Percentiles rank a stretch among this genome's conserved stretches.
Conservation (phyloP, 768 basidiomycete species). For the Pleurotus citrinopileatus region DNA sequence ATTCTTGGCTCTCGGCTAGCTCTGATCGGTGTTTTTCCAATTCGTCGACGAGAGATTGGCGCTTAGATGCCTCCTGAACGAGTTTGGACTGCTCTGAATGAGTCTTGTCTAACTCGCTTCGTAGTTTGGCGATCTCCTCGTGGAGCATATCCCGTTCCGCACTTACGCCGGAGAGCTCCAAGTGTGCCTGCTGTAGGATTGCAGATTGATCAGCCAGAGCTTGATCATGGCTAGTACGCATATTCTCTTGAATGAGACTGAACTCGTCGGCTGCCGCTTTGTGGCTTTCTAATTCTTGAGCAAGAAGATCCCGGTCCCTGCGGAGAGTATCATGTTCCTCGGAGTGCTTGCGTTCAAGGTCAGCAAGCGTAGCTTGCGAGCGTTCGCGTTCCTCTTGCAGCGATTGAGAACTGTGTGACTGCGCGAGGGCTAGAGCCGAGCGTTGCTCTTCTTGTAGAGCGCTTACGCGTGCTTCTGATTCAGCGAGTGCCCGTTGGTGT, state of each 20-base stretch:
- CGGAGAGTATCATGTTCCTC: constrained; percentile 45
- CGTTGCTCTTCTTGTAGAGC: constrained; percentile 35
- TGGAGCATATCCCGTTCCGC: constrained; percentile 43
- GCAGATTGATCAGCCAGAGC: constrained; percentile 49
- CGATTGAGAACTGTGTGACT: constrained; percentile 30
- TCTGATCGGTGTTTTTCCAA: constrained; percentile 75
- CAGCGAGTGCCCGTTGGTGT: constrained; percentile 44
- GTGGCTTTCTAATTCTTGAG: constrained; percentile 59
- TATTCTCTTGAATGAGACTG: constrained; percentile 41
- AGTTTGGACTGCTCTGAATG: constrained; percentile 60
- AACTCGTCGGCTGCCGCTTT: constrained; percentile 53
- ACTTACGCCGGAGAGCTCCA: constrained; percentile 44
- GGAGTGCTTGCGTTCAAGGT: constrained; percentile 45
- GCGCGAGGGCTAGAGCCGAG: constrained; percentile 32
- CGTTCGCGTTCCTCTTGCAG: constrained; percentile 48
- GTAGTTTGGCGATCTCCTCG: constrained; percentile 47
- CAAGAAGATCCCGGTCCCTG: constrained; percentile 46
- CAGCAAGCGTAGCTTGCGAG: constrained; percentile 42
- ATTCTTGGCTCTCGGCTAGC: constrained; percentile 75
- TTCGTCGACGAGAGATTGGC: constrained; percentile 70
- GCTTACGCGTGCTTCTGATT: constrained; percentile 36
- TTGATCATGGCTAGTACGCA: constrained; percentile 39
- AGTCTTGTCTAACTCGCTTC: constrained; percentile 57
- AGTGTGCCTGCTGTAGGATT: constrained; percentile 44
- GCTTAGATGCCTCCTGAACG: constrained; percentile 69